Percentiles rank a stretch among this genome's conserved stretches.
Conservation (phyloP, 768 basidiomycete genomes). For the Psilocybe azurescens region DNA sequence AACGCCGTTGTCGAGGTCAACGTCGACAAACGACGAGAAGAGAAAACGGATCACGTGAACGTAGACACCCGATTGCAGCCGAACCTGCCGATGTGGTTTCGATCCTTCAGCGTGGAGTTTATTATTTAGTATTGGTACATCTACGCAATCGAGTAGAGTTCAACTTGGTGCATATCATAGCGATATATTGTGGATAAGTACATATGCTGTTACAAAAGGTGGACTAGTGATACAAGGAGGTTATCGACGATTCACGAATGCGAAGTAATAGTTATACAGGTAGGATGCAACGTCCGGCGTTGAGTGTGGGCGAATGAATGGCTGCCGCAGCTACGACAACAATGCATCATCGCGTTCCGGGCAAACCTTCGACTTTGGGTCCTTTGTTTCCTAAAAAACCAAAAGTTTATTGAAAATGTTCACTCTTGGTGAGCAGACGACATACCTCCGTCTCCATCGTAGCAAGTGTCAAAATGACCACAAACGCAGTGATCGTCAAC, state of each 20-base stretch:
- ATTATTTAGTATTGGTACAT: too few relatives aligned
- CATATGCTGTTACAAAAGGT: too few relatives aligned
- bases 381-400: neutral
- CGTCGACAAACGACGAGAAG: neutral
- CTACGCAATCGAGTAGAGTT: too few relatives aligned
- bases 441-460: slow-evolving; percentile 7
- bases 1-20: neutral
- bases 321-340: neutral
- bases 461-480: slow-evolving; percentile 13
- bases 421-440: too few relatives aligned
- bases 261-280: too few relatives aligned
- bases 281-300: too few relatives aligned
- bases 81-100: neutral
- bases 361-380: neutral
- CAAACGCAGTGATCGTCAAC: slow-evolving; percentile 16
- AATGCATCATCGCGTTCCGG: too few relatives aligned
- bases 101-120: too few relatives aligned
- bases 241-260: too few relatives aligned
- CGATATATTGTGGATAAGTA: too few relatives aligned
- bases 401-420: neutral
- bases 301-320: neutral
- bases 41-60: slow-evolving; percentile 14
- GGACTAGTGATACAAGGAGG: too few relatives aligned
- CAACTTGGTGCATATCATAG: too few relatives aligned
- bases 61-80: neutral